Base-by-base conservation (phyloP, 108 stramenopile genomes). In the Bacterosira constricta region DNA sequence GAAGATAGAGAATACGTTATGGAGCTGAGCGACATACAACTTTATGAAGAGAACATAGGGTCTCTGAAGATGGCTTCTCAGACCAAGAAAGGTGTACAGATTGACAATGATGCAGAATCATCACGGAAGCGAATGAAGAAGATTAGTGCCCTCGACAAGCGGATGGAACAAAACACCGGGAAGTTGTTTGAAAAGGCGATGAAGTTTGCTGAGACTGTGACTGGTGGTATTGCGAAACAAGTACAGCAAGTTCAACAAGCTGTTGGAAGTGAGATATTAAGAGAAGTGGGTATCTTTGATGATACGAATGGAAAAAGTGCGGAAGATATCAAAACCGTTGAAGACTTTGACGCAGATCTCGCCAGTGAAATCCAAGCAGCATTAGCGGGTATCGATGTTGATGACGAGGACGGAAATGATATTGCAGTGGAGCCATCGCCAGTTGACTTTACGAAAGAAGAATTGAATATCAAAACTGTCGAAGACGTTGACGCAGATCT, bases 101-200 rank as follows among this genome's bases (percentile, higher is more conserved):
- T 31, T 23, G 37, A 29, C 50, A 49, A 49, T 18, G 7, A n/a
- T 50, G 30, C 54, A 37, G 55, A 42, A 37, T 42, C 36, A 2
- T 39, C 58, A 21, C 60, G 34, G 21, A 68, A 59, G 25, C 51
- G 38, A 53, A 37, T 41, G 23, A 61, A 45, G 47, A 66, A 79
- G 30, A 6, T 72, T 20, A 71, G 44, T 36, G 66, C 46, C 36
- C 35, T 79, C 7, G 78, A 79, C 13, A 39, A 62, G 17, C 57
- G 71, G 35, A 62, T 79, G 70, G 78, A 79, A 23, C 59, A 72
- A 64, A 72, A 69, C 26, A 45, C 72, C 29, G 78, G n/a, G n/a
- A 45, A 51, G 30, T 37, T 79, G 31, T 59, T 65, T 3, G 34
- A 67, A 20, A 79, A 62, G 52, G 68, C 76, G 2, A 54, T 46